Base-by-base conservation (phyloP, 1,284 basidiomycete genomes). In the Ustilago shanxiensis region DNA sequence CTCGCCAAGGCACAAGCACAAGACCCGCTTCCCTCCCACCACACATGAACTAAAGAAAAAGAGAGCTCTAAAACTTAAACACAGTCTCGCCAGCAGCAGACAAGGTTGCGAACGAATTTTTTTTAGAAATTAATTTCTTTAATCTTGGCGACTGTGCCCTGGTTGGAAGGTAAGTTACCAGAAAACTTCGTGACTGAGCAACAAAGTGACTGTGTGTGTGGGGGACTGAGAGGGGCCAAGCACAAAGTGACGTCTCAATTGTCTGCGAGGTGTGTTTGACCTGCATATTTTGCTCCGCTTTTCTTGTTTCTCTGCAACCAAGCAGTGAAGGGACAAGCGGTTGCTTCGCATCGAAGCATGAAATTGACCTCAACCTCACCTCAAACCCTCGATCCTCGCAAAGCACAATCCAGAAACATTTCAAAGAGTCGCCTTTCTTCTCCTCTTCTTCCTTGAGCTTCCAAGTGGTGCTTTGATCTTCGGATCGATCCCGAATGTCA, bases 61-160 rank as follows among this genome's bases (percentile, higher is more conserved):
- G 7, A 57, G 55, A 57, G 41, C 55, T 57, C 53, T 56, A 56
- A 56, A 56, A 56, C 54, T 39, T 56, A n/a, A 29, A 24, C 16
- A 28, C 28, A 39, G 37, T 44, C 37, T 28, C 24, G 26, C 39
- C 20, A 54, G 53, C 49, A 50, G 49, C 24, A 26, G 5, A 31
- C 49, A 50, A 50, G 49, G 49, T 50, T 50, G 26, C 29, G 26
- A 11, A 16, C 24, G 31, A n/a, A n/a, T n/a, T n/a, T n/a, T n/a
- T n/a, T n/a, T n/a, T n/a, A n/a, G n/a, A n/a, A n/a, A n/a, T n/a
- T n/a, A n/a, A n/a, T n/a, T n/a, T n/a, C n/a, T n/a, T n/a, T n/a
- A n/a, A n/a, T n/a, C n/a, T n/a, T n/a, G n/a, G n/a, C n/a, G n/a
- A n/a, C n/a, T n/a, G n/a, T n/a, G n/a, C n/a, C 11, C 31, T 33